Evolutionary conservation across 768 basidiomycete species (phyloP).

Genomic region (Nevesoporus exiguus): DNA sequence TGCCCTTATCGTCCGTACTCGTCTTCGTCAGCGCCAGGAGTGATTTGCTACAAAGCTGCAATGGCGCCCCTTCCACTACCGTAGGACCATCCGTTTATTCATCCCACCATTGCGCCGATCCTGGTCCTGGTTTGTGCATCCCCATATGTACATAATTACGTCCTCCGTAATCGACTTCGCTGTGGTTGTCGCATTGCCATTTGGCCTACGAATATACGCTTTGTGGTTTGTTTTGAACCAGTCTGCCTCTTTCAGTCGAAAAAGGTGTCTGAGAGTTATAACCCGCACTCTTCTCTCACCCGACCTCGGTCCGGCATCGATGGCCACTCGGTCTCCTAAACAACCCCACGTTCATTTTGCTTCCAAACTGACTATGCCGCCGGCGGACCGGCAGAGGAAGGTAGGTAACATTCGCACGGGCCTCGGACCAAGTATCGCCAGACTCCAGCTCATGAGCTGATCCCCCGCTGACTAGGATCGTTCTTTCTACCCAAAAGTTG

Average conservation of each 20-base stretch:
- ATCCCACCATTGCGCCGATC: neutral
- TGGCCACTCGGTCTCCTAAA: conserved; percentile 14
- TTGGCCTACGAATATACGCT: neutral
- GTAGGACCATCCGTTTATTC: neutral
- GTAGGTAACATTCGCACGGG: conserved; percentile 15
- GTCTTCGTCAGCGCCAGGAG: conserved; percentile 1
- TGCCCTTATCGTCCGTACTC: conserved; percentile 17
- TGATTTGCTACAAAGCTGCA: neutral
- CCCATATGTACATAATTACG: conserved; percentile 3
- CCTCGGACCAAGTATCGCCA: neutral
- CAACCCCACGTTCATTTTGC: conserved; percentile 32
- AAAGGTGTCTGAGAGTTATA: neutral
- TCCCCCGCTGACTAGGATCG: conserved; percentile 14
- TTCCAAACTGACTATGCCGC: conserved; percentile 31
- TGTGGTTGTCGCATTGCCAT: conserved; percentile 2
- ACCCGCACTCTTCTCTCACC: neutral
- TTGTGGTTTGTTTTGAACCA: conserved; percentile 8
- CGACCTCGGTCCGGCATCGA: conserved; percentile 21
- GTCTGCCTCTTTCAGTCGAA: neutral
- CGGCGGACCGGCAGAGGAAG: conserved; percentile 31
- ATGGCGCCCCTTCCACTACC: neutral
- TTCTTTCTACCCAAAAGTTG: conserved; percentile 39
- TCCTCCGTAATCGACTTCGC: conserved; percentile 11
- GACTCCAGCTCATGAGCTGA: neutral
- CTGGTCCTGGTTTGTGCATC: conserved; percentile 7